Conservation (phyloP, 2,329 filamentous ascomycete species). For the Boeremia lycopersici region DNA sequence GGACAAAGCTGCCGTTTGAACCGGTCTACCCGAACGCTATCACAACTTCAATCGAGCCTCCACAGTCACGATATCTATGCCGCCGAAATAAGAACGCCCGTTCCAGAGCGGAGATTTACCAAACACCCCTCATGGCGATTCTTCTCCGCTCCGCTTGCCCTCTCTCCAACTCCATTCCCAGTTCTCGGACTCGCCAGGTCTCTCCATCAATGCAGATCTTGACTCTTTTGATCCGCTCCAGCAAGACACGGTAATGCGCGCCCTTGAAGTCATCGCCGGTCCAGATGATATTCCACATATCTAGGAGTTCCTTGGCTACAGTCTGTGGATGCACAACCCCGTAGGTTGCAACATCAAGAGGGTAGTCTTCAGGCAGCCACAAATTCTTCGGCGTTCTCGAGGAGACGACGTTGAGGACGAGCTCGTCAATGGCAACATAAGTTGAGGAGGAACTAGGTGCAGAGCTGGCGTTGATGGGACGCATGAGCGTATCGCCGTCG, state of each 20-base stretch:
- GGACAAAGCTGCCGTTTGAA: constrained; percentile 10
- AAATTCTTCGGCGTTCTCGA: constrained; percentile 10
- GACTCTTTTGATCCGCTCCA: constrained; percentile 39
- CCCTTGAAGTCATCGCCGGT: constrained; percentile 34
- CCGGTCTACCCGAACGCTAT: constrained; percentile 17
- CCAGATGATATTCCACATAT: constrained; percentile 46
- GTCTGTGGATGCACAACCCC: constrained; percentile 35
- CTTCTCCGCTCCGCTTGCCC: constrained; percentile 38
- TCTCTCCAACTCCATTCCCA: constrained; percentile 41
- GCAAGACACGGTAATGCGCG: constrained; percentile 29
- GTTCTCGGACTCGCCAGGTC: constrained; percentile 33
- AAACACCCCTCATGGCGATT: constrained; percentile 34
- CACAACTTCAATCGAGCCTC: constrained; percentile 1
- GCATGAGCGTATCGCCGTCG: constrained; percentile 32
- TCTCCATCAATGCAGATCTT: constrained; percentile 40
- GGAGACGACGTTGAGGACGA: constrained; percentile 41
- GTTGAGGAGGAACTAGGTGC: constrained; percentile 7
- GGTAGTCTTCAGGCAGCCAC: constrained; percentile 28
- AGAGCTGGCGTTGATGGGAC: constrained; percentile 8
- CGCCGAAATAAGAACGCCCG: not conserved
- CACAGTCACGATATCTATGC: not conserved
- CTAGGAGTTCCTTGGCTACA: constrained; percentile 36
- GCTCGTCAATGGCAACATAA: constrained; percentile 34
- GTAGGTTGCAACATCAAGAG: constrained; percentile 21
- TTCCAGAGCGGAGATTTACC: constrained; percentile 11